These are phyloP conservation scores for Fennellomyces sp. DNA, from an alignment of 371 early-diverging fungal genomes.

Conservation along the genomic window DNA sequence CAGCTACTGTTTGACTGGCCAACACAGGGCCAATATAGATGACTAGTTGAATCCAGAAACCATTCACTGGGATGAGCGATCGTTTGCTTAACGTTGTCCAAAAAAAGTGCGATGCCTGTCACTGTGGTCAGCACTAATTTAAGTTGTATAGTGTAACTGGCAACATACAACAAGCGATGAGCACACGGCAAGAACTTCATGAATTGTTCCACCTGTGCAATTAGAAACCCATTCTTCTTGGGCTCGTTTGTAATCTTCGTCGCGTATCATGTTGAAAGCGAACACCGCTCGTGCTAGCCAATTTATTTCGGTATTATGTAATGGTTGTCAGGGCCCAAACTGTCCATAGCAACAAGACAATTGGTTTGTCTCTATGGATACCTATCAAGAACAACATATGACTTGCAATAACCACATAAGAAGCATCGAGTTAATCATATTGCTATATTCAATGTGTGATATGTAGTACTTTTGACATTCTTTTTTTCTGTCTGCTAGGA, in stretches of 20 bases:
- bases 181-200: conserved; percentile 61
- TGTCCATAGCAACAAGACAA: no score
- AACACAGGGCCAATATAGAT: conserved; percentile 39
- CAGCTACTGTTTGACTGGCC: conserved; percentile 26
- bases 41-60: conserved; percentile 27
- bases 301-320: no score
- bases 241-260: conserved; percentile 55
- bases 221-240: conserved; percentile 76
- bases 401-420: no score
- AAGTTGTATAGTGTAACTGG: no score
- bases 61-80: conserved; percentile 9
- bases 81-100: conserved; percentile 25
- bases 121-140: no score
- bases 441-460: no score
- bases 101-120: conserved; percentile 34
- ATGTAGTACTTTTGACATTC: no score
- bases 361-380: no score
- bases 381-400: no score
- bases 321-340: no score
- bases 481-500: no score
- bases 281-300: neutral
- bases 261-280: conserved; percentile 24
- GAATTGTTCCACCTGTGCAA: conserved; percentile 68
- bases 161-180: conserved; percentile 53
- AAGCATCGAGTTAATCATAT: no score